A percentile compares a stretch with the other conserved stretches of the same genome.
Evolutionary conservation across 495 filamentous ascomycete species (phyloP).

Genomic region (Bacidia gigantensis): DNA sequence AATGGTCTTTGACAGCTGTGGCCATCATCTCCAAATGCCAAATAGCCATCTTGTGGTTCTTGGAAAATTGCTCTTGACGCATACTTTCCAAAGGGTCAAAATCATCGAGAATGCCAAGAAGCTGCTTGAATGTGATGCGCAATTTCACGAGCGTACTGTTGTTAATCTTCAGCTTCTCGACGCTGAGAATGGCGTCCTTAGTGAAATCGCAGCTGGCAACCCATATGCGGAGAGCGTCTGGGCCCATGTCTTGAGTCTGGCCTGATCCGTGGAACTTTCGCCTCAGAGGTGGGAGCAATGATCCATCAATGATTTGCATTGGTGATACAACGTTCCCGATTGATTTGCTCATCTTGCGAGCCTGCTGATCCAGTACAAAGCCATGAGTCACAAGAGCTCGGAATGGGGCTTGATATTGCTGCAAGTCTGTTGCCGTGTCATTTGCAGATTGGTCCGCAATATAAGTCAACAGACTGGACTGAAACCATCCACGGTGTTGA

Average conservation of each 20-base stretch:
- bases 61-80: constrained; percentile 31
- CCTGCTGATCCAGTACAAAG: constrained; percentile 76
- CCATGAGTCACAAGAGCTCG: constrained; percentile 83
- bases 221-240: constrained; percentile 87
- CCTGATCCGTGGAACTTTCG: constrained; percentile 38
- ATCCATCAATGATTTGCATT: constrained; percentile 68
- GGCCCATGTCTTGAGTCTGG: constrained; percentile 50
- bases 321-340: constrained; percentile 81
- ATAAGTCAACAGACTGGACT: constrained; percentile 90
- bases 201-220: constrained; percentile 85
- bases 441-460: constrained; percentile 42
- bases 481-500: constrained; percentile 97
- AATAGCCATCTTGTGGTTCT: constrained; percentile 62
- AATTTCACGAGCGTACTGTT: constrained; percentile 70
- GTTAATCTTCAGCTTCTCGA: constrained; percentile 56
- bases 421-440: constrained; percentile 13
- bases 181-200: constrained; percentile 65
- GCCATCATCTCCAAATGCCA: constrained; percentile 53
- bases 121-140: constrained; percentile 72
- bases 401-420: constrained; percentile 47
- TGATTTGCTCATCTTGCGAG: constrained; percentile 97
- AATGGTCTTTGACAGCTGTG: constrained; percentile 43
- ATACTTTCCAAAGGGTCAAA: constrained; percentile 29
- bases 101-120: constrained; percentile 64
- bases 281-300: constrained; percentile 47